Evolutionary conservation across 495 filamentous ascomycete species (phyloP), one percentile per base, ranked within the genome.

Genomic region (Penicillium roqueforti): DNA sequence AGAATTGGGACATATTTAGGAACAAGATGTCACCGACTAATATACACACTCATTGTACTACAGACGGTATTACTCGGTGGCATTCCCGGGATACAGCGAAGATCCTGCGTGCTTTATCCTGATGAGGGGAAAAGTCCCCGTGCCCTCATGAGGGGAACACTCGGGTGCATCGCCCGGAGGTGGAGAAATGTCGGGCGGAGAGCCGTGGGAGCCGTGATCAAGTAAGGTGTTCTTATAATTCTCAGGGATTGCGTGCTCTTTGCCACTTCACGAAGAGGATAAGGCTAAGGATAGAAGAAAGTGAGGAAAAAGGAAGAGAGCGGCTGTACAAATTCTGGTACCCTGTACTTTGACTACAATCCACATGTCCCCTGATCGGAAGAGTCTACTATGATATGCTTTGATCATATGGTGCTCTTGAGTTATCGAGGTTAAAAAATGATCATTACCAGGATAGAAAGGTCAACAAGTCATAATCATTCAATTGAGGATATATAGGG

Each of bases 121-220:
- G 13, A 53, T 53, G 56, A 50, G 56, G 56, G 47, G 38, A 46
- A 44, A 25, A 18, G 9, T 36, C 40, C 56, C 40, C 18, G 6
- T 20, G 25, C 29, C 54, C 56, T 34, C 36, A 45, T 49, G 56
- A 50, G 56, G 56, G 46, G 44, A 47, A 49, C 13, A 19, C 51
- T 47, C 53, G 47, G 46, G 47, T 29, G 29, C 31, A 51, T 44
- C 16, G 19, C 36, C 55, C 47, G 57, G 11, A 26, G 2, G 57
- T 51, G 58, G 50, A 19, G 51, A 43, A 51, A 13, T 7, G 28
- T 37, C 55, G 55, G 58, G 23, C 47, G 38, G 32, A 49, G 6
- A 41, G n/a, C 55, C 55, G 54, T 28, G 32, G 45, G 6, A 41
- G n/a, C 55, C 55, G 54, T 28, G 46, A 25, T 36, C 34, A 42